Evolutionary conservation across 2,329 filamentous ascomycete species (phyloP), one percentile per base, ranked within the genome.

Genomic region (Lasiodiplodia citricola): DNA sequence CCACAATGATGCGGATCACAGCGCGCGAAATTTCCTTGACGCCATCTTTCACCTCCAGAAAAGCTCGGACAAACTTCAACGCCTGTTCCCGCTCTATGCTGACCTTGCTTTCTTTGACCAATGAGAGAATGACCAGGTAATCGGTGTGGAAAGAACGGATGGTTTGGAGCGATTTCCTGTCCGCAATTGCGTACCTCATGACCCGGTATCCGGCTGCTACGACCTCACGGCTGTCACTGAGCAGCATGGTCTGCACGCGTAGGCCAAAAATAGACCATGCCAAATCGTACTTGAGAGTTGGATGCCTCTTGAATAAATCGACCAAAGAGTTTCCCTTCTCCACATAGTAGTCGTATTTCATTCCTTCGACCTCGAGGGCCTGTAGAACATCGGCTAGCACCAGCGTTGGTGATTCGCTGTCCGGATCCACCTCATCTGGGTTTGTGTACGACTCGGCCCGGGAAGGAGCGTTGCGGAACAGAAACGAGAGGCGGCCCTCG

Each of bases 11-110:
- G 67, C 96, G 89, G 8, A 97, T 92, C 23, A 99, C 90, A 0
- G 93, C 91, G 69, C 92, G 88, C 1, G 96, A 96, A 44, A 99
- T 87, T 78, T 99, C 95, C 71, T 88, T 87, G 10, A 96, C 90
- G 13, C 96, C 96, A 71, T 94, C 93, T 77, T 97, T 97, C 72
- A 98, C 93, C 77, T 99, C 96, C 2, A 99, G 84, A 75, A 99
- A 99, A 11, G 94, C 93, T 69, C 96, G 89, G 31, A 98, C 91
- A 78, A 99, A 97, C 78, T 99, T 99, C 74, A 99, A 84, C 14
- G 96, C 96, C 80, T 99, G 96, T 79, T 99, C 96, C 66, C 96
- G 88, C 82, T 99, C 96, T 21, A 99, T 92, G 73, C 95, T 94
- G n/a, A 95, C 93, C 79, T 97, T 98, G 76, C 92, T 91, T 78